Percentiles rank a stretch among this genome's conserved stretches.
phyloP scores from a whole-genome alignment of 2,329 filamentous ascomycete species.

The Epichloe sylvatica region DNA sequence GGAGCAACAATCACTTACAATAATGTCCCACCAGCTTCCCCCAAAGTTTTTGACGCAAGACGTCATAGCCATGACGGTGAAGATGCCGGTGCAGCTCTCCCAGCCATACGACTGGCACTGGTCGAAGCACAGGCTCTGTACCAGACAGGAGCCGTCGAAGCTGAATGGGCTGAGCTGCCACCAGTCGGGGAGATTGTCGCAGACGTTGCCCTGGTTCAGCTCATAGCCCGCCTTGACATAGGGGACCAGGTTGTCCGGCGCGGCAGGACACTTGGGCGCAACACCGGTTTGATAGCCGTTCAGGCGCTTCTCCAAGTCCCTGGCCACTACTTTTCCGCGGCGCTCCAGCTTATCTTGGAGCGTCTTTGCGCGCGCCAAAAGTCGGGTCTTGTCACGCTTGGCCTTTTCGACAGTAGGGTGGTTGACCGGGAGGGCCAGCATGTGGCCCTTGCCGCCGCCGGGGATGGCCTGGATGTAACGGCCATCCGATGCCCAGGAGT shows the following conservation, averaged over 20 bases:
- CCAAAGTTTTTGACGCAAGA: background rate
- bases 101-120: background rate
- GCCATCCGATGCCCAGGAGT: background rate
- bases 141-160: background rate
- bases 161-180: background rate
- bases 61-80: background rate
- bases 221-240: background rate
- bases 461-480: background rate
- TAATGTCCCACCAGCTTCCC: background rate
- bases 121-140: background rate
- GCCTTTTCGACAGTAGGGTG: background rate
- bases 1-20: background rate
- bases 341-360: background rate
- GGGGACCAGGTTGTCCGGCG: background rate
- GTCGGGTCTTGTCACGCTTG: background rate
- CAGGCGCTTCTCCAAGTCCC: background rate
- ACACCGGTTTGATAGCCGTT: background rate
- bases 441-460: background rate
- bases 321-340: background rate
- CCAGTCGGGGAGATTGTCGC: background rate
- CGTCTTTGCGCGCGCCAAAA: background rate
- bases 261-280: background rate
- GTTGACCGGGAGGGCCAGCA: background rate
- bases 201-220: background rate
- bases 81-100: background rate